phyloP scores from a whole-genome alignment of 1,284 basidiomycete species.

The Ganoderma multipileum region DNA sequence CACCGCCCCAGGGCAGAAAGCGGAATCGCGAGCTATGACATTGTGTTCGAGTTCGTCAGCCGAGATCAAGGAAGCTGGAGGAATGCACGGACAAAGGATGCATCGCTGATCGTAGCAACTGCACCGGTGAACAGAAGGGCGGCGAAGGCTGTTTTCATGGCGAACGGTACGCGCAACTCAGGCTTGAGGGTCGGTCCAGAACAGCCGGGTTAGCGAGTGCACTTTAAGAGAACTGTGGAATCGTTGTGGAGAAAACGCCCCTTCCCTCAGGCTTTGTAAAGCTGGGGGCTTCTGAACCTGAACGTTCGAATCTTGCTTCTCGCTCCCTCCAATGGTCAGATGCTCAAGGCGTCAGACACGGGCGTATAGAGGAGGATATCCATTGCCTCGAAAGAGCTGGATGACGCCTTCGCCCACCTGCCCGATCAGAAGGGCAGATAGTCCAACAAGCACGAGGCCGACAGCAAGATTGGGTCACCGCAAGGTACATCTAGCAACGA shows the following conservation, averaged over 20 bases:
- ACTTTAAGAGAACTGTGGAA: not conserved
- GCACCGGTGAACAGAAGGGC: conserved; percentile 24
- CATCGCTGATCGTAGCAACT: conserved; percentile 22
- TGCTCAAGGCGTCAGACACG: not conserved
- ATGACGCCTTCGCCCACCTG: not conserved
- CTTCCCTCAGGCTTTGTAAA: not conserved
- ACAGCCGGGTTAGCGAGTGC: not conserved
- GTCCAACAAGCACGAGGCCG: not conserved
- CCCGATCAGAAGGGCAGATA: not conserved
- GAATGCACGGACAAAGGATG: conserved; percentile 22
- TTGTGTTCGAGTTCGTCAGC: not conserved
- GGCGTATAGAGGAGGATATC: not conserved
- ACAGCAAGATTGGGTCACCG: not conserved
- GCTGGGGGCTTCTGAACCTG: not conserved
- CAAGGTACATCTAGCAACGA: not conserved
- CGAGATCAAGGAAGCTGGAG: not conserved
- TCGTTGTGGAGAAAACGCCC: not conserved
- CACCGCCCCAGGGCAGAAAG: conserved; percentile 19
- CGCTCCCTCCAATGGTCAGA: not conserved
- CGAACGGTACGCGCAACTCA: not conserved
- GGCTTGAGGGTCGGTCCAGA: not conserved
- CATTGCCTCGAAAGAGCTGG: not conserved
- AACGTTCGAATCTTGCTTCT: not conserved
- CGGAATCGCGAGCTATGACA: conserved; percentile 20
- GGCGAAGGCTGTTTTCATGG: conserved; percentile 22